Base-by-base conservation (phyloP, 352 stramenopile genomes). In the Globisporangium emineosum region DNA sequence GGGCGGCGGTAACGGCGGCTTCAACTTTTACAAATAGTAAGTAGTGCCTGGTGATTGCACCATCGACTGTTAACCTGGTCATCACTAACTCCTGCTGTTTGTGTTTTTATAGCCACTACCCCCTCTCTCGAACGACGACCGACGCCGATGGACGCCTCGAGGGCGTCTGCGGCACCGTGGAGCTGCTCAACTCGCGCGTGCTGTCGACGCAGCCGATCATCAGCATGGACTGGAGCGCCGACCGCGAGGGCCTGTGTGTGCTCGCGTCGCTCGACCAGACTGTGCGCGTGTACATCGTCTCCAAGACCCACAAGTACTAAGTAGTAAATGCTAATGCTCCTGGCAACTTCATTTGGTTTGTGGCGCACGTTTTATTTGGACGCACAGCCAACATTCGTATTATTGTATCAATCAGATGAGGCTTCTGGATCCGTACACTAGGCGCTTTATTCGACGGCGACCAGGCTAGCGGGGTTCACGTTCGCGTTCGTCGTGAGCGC, bases 11-110 rank as follows among this genome's bases (percentile, higher is more conserved):
- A 98, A 99, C 69, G 96, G 96, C 10, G 95, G 96, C 27, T 96
- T 98, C 72, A 99, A 98, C 66, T 60, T 98, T 52, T 98, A 99
- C 88, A 98, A 98, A 77, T 99, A 99, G 79, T 90, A 83, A 64
- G 95, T 97, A 57, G 6, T 19, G 10, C 17, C n/a, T 35, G 37
- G 3, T 55, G 43, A 6, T 21, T 29, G 33, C 25, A n/a, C n/a
- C 40, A 3, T 32, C 12, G 7, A 43, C 21, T 27, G 29, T 15
- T 29, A 10, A 2, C 52, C 29, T 35, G 29, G 19, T 3, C 25
- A 13, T 29, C 5, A 32, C 5, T 2, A 23, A 9, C 50, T 45
- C 19, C 3, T 13, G 13, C 33, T 53, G 23, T 63, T 29, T 56
- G 63, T 43, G 1, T 54, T 2, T 35, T 57, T 27, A 50, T 58